Base-by-base conservation (phyloP, 371 early-diverging fungal genomes). In the Phascolomyces articulosus region DNA sequence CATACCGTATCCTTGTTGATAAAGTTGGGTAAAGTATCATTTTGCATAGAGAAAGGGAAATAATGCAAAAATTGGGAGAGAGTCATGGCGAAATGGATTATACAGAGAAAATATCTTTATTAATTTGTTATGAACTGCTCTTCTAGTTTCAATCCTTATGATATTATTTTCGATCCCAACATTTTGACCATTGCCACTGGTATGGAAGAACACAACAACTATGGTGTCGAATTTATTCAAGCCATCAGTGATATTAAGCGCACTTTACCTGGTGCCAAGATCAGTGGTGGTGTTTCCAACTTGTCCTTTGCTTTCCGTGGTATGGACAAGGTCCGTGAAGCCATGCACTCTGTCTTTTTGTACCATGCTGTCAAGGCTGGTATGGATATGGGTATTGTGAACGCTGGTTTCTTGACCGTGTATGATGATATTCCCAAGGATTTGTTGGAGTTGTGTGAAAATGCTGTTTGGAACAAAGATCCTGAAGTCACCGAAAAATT, bases 351-450 rank as follows among this genome's bases (percentile, higher is more conserved):
- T 60, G 97, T 96, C 16, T 96, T 96, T 71, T 75, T 95, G 71
- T 96, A 90, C 77, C 96, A 96, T 68, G 87, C 96, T 20, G 93
- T 94, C 72, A 85, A 91, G 72, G 94, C 85, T 18, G 96, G 96
- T 20, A 91, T 96, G 93, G 96, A 95, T 74, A 96, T 96, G 97
- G 97, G 96, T 68, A 96, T 96, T 63, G 97, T 96, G 67, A 96
- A 96, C 74, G 93, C 96, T 13, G 97, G 96, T 66, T 91, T 91
- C 84, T 82, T 96, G 80, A 92, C 95, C 26, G 94, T 95, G 58
- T 96, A 96, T 66, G 95, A 95, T 70, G 96, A 96, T 57, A 94
- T 96, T 53, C 94, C 94, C 66, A 93, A 95, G 78, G 95, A 96
- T 70, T 77, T 96, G 56, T 73, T 96, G 47, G 75, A 92, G 61